Conservation (phyloP, 169 alveolate species). For the Eimeria maxima region DNA sequence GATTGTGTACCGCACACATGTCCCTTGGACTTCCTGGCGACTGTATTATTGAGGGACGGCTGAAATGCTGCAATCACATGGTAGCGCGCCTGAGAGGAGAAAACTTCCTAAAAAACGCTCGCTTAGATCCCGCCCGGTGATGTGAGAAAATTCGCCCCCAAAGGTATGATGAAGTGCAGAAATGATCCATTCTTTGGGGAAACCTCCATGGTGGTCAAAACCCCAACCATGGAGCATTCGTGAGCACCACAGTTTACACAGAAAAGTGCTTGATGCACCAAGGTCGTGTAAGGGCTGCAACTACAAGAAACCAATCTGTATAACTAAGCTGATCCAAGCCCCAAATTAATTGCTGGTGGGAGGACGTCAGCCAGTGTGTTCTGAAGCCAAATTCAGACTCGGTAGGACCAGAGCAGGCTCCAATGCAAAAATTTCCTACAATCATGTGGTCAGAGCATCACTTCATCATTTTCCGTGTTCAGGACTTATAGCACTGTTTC, state of each 20-base stretch:
- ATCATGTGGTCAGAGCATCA: neutral
- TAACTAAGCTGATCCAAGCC: neutral
- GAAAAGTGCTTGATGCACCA: neutral
- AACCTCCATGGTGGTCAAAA: neutral
- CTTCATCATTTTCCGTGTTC: neutral
- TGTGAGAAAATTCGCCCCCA: neutral
- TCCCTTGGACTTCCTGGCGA: neutral
- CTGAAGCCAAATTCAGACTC: neutral
- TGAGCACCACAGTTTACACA: neutral
- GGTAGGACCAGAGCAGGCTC: neutral
- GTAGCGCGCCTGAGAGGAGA: constrained; percentile 4
- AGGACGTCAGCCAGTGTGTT: neutral
- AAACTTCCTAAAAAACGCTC: neutral
- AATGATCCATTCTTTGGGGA: neutral
- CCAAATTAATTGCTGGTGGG: neutral
- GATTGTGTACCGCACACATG: neutral
- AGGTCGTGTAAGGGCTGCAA: neutral
- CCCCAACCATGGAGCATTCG: neutral
- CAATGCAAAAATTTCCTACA: neutral
- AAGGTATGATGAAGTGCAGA: neutral
- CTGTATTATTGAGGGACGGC: neutral
- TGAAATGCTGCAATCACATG: neutral
- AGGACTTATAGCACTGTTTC: neutral
- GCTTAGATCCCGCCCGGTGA: neutral
- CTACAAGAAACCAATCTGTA: neutral